Base-by-base conservation (phyloP, 2,329 filamentous ascomycete species). In the Penicillium sp. region DNA sequence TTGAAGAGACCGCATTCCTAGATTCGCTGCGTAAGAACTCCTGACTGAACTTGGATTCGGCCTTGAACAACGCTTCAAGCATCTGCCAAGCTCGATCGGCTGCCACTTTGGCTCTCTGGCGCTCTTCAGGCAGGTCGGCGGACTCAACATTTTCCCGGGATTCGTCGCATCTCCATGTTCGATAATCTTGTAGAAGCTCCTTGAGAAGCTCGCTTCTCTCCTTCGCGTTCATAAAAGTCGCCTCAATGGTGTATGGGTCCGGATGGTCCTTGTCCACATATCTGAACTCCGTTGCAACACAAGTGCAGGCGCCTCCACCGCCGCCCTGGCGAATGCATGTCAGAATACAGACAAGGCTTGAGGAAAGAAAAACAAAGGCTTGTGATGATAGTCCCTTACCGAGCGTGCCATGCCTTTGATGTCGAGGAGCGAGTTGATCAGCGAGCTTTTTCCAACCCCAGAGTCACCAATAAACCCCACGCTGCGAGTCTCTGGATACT, bases 221-320 rank as follows among this genome's bases (percentile, higher is more conserved):
- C 2, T 39, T 10, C 2, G 15, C 6, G 29, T 41, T 15, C 52
- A 55, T 54, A 17, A 40, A 50, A 4, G 42, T 25, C 2, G 40
- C 37, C 20, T 55, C 46, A 14, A 54, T 42, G 2, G 43, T 47
- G 15, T 45, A 54, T 2, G 30, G 18, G 13, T 34, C 13, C 2
- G 33, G 41, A 26, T 52, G 46, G 2, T 17, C 5, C 0, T 31
- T 34, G 43, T 53, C 44, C 1, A 40, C 9, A 6, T 37, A 13
- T 14, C 50, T 46, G 19, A 50, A 54, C 10, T 55, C 50, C 2
- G 49, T 51, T 4, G 50, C 47, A 7, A 55, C 45, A 8, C 36
- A 48, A 4, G 52, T 55, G 28, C 50, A 55, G 16, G 52, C 52
- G 1, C 20, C 8, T 2, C 41, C 48, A 31, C 39, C 40, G 15